phyloP scores from a whole-genome alignment of 1,139 yeast genomes.

The Blastobotrys raffinosifermentans region DNA sequence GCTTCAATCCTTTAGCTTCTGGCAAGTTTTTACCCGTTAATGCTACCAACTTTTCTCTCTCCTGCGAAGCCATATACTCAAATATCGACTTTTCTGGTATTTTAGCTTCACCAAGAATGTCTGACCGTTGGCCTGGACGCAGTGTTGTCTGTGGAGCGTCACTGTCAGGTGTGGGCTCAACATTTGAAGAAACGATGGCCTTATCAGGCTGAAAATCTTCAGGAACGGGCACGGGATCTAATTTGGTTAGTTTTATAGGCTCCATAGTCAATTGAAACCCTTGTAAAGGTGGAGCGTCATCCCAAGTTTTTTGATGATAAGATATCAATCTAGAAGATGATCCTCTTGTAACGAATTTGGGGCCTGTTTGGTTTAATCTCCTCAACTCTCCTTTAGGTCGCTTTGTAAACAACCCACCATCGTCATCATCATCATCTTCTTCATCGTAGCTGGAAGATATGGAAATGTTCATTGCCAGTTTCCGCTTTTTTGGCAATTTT shows the following conservation, averaged over 20 bases:
- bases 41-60: conserved; percentile 14
- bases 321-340: too few relatives aligned
- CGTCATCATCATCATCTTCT: conserved; percentile 15
- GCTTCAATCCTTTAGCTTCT: neutral
- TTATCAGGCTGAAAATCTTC: neutral
- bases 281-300: neutral
- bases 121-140: conserved; percentile 10
- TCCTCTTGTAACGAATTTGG: too few relatives aligned
- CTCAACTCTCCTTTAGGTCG: too few relatives aligned
- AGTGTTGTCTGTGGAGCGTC: neutral
- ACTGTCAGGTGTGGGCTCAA: too few relatives aligned
- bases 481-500: conserved; percentile 9
- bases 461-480: conserved; percentile 16
- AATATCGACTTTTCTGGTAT: conserved; percentile 20
- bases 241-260: neutral
- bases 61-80: conserved; percentile 19
- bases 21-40: conserved; percentile 2
- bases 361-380: too few relatives aligned
- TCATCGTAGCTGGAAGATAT: conserved; percentile 16
- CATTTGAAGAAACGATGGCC: neutral
- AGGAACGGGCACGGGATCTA: neutral
- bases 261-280: neutral
- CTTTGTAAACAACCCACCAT: too few relatives aligned
- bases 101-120: conserved; percentile 14
- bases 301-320: conserved; percentile 5